Base-by-base conservation (phyloP, 495 filamentous ascomycete species). In the Hypoxylon fragiforme region DNA sequence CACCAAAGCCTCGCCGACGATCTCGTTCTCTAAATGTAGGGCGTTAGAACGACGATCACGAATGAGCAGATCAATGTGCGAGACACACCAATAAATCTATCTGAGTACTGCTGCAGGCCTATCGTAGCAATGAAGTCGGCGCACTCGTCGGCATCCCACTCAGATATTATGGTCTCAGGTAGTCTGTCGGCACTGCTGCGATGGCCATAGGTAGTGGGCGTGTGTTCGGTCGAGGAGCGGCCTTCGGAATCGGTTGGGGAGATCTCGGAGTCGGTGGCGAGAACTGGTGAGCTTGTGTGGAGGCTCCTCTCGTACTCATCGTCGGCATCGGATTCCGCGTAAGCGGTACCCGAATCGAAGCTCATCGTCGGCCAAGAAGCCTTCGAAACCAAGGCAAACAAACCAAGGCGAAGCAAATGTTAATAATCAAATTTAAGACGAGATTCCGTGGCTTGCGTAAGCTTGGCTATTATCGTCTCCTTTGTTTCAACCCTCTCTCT, bases 261-360 rank as follows among this genome's bases (percentile, higher is more conserved):
- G 35, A 77, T 77, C 67, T 95, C 90, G 52, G 84, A 89, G 64
- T 94, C 90, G 49, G 83, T 85, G 42, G 78, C 86, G 40, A 89
- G 77, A 16, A 84, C 77, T 19, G 90, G 89, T 0, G 88, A 91
- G 47, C 82, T 85, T 58, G 87, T 74, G 53, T 82, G 75, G 21
- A 90, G 77, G 60, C 86, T 89, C 57, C 89, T 80, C 74, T 95
- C 91, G 68, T 92, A 95, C 78, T 96, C 91, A 70, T 95, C 91
- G 70, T 96, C 91, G 66, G 90, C 91, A 66, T 96, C 91, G 44
- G 87, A 90, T 69, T 96, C 91, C 63, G 88, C 86, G 67, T 95
- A 83, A 7, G 78, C 80, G 54, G 79, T 82, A 47, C 79, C 79
- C 44, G 73, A 73, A 57, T 80, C 77, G 68, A 82, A 82, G 50